phyloP scores from a whole-genome alignment of 2,329 filamentous ascomycete genomes.

The Penicillium brevicompactum region DNA sequence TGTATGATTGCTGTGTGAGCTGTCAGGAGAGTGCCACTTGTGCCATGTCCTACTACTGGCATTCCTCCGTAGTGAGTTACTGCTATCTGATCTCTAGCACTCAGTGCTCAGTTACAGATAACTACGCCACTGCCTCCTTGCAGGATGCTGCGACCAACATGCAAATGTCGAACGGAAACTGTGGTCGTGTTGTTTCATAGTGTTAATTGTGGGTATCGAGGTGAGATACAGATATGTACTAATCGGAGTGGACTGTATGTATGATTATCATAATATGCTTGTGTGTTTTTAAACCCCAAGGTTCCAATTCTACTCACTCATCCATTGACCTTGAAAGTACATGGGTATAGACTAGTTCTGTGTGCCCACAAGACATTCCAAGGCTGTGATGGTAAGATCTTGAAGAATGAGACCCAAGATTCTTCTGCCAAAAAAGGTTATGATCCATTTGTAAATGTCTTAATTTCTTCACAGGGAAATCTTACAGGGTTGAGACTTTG shows the following conservation, averaged over 20 bases:
- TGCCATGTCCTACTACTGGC: neutral
- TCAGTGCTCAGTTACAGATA: neutral
- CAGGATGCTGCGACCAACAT: neutral
- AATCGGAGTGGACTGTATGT: neutral
- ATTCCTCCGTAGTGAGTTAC: neutral
- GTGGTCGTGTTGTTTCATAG: neutral
- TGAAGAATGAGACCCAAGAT: no score
- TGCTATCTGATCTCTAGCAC: neutral
- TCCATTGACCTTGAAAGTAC: no score
- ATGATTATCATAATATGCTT: neutral
- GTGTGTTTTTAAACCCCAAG: no score
- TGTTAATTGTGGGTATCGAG: neutral
- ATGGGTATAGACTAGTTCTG: no score
- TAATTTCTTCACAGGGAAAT: no score
- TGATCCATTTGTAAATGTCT: no score
- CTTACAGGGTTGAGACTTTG: no score
- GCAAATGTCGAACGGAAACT: neutral
- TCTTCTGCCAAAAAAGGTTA: no score
- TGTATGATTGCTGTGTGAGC: constrained; percentile 3
- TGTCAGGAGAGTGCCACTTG: neutral
- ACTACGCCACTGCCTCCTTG: neutral
- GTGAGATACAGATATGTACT: neutral
- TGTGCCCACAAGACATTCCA: no score
- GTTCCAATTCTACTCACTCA: no score
- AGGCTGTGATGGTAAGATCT: no score